These are phyloP conservation scores for Micractinium sp. DNA, from an alignment of 139 green algal species.

Conservation along the genomic window DNA sequence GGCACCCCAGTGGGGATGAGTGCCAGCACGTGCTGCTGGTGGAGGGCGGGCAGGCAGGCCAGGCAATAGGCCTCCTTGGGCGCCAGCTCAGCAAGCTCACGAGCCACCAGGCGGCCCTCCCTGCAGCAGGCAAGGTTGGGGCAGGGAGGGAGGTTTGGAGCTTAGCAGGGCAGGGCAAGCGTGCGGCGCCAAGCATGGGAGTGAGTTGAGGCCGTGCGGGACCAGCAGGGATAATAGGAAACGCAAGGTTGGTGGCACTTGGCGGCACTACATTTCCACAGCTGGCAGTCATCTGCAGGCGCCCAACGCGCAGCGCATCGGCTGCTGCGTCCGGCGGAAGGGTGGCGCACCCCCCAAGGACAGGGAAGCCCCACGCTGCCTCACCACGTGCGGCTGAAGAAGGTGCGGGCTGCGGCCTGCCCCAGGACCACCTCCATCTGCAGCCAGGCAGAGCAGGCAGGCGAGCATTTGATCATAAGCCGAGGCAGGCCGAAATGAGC, in stretches of 20 bases:
- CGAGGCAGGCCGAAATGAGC: too few relatives aligned
- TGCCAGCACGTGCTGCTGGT: constrained; percentile 62
- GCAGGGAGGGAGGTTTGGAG: background rate
- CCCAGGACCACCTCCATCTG: constrained; percentile 32
- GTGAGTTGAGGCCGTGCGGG: background rate
- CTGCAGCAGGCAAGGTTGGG: background rate
- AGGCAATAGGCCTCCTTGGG: constrained; percentile 51
- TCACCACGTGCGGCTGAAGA: constrained; percentile 4
- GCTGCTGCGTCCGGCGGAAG: background rate
- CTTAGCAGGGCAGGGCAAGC: background rate
- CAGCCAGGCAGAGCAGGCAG: background rate
- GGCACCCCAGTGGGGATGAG: constrained; percentile 29
- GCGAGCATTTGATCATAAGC: background rate
- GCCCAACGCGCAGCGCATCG: too few relatives aligned
- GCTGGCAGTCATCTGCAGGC: background rate
- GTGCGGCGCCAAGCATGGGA: background rate
- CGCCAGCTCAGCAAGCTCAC: constrained; percentile 34
- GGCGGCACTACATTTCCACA: background rate
- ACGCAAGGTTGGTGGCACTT: too few relatives aligned
- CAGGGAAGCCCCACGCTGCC: too few relatives aligned
- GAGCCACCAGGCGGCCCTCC: constrained; percentile 22
- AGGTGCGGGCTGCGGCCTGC: background rate
- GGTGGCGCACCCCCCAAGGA: background rate
- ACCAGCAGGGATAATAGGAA: background rate
- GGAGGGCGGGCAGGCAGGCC: constrained; percentile 55